Base-by-base conservation (phyloP, 2,329 filamentous ascomycete species). In the Xylariaceae sp. region DNA sequence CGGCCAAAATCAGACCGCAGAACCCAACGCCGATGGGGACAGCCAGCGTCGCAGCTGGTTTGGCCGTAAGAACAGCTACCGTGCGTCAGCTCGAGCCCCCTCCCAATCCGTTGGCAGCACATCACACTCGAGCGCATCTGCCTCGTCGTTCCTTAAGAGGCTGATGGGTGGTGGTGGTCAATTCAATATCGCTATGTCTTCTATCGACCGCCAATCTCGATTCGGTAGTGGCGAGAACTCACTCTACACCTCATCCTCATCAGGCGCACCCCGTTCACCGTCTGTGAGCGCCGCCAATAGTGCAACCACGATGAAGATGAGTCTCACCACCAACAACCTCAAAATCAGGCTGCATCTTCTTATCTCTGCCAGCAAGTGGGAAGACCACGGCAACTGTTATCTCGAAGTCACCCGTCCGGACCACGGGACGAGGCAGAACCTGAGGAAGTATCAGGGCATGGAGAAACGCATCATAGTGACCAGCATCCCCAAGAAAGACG, bases 381-480 rank as follows among this genome's bases (percentile, higher is more conserved):
- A 90, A 53, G 91, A 97, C 65, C 84, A 91, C 73, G 92, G 94
- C 56, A 85, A 89, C 59, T 95, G 90, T 52, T 78, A 83, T 35
- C 73, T 99, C 52, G 89, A 87, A 14, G 90, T 99, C 61, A 83
- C 90, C 65, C 81, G 83, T 15, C 87, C 89, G n/a, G 85, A 76
- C 45, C 80, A 71, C 33, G 81, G 80, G 6, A 80, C 78, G 66
- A 73, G 73, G 39, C 81, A 80, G 69, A 81, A 77, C 51, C 74
- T 82, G 47, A 73, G 76, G 38, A 80, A 79, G 55, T 75, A 83
- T 54, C 78, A 85, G 58, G 83, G 85, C 15, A 72, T 87, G 55
- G 88, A 95, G 71, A 96, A 96, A 73, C 85, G 92, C 9, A 83
- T 99, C 51, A 75, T 95, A 14, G 84, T 96, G 19, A 82, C 80